A percentile compares a stretch with the other conserved stretches of the same genome.
These are phyloP conservation scores for Fusarium pilosicola DNA, from an alignment of 2,329 filamentous ascomycete species.

Conservation along the genomic window DNA sequence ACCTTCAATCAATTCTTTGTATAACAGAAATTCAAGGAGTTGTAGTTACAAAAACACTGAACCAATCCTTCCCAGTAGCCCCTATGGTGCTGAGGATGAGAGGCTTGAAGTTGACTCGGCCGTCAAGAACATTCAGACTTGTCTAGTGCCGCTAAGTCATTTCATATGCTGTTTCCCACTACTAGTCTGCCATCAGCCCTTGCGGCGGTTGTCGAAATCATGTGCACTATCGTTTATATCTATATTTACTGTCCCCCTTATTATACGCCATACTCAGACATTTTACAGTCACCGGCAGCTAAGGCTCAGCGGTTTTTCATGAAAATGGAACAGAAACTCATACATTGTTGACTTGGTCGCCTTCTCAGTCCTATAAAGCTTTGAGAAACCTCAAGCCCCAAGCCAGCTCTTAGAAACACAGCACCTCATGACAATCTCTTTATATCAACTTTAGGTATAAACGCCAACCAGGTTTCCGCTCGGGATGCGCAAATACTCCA, in stretches of 20 bases:
- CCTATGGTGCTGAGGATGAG: background rate
- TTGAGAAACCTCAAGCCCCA: no score
- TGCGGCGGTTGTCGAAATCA: background rate
- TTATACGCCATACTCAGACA: no score
- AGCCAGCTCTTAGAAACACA: no score
- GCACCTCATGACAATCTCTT: no score
- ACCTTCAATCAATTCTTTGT: accelerated
- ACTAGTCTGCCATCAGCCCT: background rate
- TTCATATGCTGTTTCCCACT: background rate
- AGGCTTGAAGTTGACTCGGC: background rate
- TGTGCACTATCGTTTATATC: background rate
- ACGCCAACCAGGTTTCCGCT: no score
- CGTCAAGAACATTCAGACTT: background rate
- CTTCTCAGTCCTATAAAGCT: background rate
- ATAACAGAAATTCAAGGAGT: background rate
- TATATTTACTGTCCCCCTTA: background rate
- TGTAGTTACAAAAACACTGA: background rate
- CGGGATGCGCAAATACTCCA: no score
- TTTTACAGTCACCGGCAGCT: background rate
- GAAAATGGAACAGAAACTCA: background rate
- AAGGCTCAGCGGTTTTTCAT: background rate
- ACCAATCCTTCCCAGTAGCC: background rate
- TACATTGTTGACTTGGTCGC: background rate
- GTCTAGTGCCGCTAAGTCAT: background rate
- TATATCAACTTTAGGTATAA: no score